phyloP scores from a whole-genome alignment of 352 stramenopile species.

The Thalassiosira hispida region DNA sequence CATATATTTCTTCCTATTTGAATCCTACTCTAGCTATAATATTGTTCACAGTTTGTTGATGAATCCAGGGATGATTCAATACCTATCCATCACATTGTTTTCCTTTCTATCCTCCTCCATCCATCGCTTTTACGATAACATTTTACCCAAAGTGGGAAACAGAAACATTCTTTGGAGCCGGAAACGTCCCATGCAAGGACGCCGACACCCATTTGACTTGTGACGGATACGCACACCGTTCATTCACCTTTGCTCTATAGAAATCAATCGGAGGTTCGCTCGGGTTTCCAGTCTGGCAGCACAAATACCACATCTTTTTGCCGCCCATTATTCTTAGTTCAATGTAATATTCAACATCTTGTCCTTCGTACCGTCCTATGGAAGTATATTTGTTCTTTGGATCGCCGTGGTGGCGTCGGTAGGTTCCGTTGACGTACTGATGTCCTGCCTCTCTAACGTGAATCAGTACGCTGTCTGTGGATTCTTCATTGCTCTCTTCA shows the following conservation, averaged over 20 bases:
- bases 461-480: conserved; percentile 18
- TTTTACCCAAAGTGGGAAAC: conserved; percentile 27
- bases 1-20: too few species aligned
- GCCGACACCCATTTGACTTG: conserved; percentile 7
- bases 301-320: conserved; percentile 40
- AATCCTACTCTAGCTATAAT: not conserved
- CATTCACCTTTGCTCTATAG: conserved; percentile 28
- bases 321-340: conserved; percentile 28
- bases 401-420: conserved; percentile 18
- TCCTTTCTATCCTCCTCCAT: not conserved
- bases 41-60: not conserved
- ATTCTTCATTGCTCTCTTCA: conserved; percentile 1
- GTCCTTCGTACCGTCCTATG: conserved; percentile 24
- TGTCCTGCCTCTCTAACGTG: conserved; percentile 19
- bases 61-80: not conserved
- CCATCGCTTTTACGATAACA: not conserved
- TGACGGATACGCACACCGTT: conserved; percentile 2
- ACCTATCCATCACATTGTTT: too few species aligned
- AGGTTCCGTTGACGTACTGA: conserved; percentile 34
- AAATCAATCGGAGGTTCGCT: conserved; percentile 32
- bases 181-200: conserved; percentile 14
- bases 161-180: conserved; percentile 8
- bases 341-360: conserved; percentile 30
- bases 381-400: conserved; percentile 16
- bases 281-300: conserved; percentile 7